Base-by-base conservation (phyloP, 768 basidiomycete genomes). In the Boletus tomentosulus region DNA sequence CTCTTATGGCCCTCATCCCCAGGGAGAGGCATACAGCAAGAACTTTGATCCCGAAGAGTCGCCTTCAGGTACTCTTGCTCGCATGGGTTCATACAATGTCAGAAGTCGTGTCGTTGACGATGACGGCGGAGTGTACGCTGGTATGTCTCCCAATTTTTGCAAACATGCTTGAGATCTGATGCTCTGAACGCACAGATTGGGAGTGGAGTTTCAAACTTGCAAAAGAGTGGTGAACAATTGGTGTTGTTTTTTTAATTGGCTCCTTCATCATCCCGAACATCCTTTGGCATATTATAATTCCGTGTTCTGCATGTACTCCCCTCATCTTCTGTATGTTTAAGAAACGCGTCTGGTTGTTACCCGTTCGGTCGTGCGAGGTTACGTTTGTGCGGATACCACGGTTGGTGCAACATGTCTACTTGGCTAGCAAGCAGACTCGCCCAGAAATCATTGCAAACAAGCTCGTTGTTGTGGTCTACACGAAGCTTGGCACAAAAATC, bases 141-240 rank as follows among this genome's bases (percentile, higher is more conserved):
- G 91, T 90, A 67, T 42, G 84, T 73, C 12, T 12, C 31, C 22
- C 33, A 1, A 19, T n/a, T 44, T n/a, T 41, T 16, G 35, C 19
- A 11, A 15, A 15, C 43, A 43, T 46, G 9, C 15, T 30, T 37
- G 11, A 3, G 8, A 50, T 6, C 42, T 71, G 46, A 70, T 25
- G 22, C 13, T 34, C 7, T 8, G 22, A 24, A 44, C 31, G 48
- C 39, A 33, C 41, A 71, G 70, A 71, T 25, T 71, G 70, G 70
- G 71, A 72, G 6, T 98, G 95, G 95, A 71, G 66, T 25, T 97
- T 98, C 80, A 96, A 92, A 70, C 79, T 98, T 55, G 84, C 78
- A 42, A 96, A 96, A 75, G 92, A 95, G 61, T 98, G 95, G 95
- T 87, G 68, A 76, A 70, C 46, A 44, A 31, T 24, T 42, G 24